Evolutionary conservation across 106 monocot species (phyloP).

Genomic region (Allium sativum): DNA sequence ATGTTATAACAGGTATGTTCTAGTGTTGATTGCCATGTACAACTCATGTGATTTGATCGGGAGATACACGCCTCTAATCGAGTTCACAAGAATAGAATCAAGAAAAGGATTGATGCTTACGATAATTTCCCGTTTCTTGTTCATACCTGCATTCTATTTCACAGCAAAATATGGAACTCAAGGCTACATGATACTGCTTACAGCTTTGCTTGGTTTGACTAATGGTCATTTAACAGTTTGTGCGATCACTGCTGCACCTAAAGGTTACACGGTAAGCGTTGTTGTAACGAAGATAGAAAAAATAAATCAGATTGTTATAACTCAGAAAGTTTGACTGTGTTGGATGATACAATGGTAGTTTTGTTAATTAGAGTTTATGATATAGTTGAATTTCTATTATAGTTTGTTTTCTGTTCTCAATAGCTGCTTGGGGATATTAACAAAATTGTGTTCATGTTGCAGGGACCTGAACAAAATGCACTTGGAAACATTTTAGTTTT

Average conservation of each 20-base stretch:
- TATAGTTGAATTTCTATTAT: too few relatives aligned
- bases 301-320: too few relatives aligned
- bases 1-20: conserved; percentile 35
- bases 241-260: conserved; percentile 37
- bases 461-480: conserved; percentile 19
- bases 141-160: conserved; percentile 69
- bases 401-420: too few relatives aligned
- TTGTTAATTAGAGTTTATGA: too few relatives aligned
- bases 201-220: conserved; percentile 40
- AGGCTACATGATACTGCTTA: conserved; percentile 56
- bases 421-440: too few relatives aligned
- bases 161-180: conserved; percentile 43
- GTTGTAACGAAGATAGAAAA: too few relatives aligned
- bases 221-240: conserved; percentile 65
- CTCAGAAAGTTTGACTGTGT: too few relatives aligned
- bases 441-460: not conserved
- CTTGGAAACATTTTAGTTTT: conserved; percentile 14
- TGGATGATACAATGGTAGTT: too few relatives aligned
- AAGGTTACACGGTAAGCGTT: conserved; percentile 41
- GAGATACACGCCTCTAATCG: conserved; percentile 34
- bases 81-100: conserved; percentile 26
- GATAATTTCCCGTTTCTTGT: conserved; percentile 31
- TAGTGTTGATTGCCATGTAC: conserved; percentile 55
- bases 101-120: conserved; percentile 24
- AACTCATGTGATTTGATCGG: conserved; percentile 52